Percentiles rank a stretch among this genome's conserved stretches.
These are phyloP conservation scores for Blumeriella jaapii DNA, from an alignment of 2,329 filamentous ascomycete genomes.

Conservation along the genomic window DNA sequence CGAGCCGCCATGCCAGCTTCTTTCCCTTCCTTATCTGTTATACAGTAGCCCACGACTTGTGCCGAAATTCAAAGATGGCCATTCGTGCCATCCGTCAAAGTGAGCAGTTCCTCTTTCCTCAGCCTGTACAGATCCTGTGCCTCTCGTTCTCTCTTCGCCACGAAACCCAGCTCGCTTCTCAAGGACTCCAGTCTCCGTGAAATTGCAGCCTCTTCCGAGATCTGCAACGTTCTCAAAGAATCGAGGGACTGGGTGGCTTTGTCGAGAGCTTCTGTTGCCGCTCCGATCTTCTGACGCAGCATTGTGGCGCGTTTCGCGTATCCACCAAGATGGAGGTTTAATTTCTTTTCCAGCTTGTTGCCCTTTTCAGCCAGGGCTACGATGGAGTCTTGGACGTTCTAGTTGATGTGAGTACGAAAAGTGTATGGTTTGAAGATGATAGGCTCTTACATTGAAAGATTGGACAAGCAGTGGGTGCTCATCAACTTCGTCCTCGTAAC, in stretches of 20 bases:
- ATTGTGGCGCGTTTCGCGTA: constrained; percentile 80
- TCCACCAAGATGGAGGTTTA: constrained; percentile 76
- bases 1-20: neutral
- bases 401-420: constrained; percentile 11
- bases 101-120: constrained; percentile 66
- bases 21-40: constrained; percentile 1
- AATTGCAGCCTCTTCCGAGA: constrained; percentile 70
- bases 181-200: constrained; percentile 59
- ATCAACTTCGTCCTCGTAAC: constrained; percentile 59
- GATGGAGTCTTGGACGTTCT: constrained; percentile 64
- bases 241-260: constrained; percentile 62
- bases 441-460: constrained; percentile 68
- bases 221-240: constrained; percentile 62
- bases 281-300: constrained; percentile 66
- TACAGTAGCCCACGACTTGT: constrained; percentile 4
- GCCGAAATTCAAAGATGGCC: constrained; percentile 17
- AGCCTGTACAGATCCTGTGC: constrained; percentile 76
- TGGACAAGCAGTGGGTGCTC: constrained; percentile 29
- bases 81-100: constrained; percentile 32
- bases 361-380: constrained; percentile 64
- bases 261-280: constrained; percentile 62
- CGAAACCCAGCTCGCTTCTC: constrained; percentile 71
- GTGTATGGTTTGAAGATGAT: too few relatives aligned
- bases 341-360: constrained; percentile 86
- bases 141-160: constrained; percentile 74